phyloP scores from a whole-genome alignment of 129 eudicot genomes.

The Lonicera japonica region DNA sequence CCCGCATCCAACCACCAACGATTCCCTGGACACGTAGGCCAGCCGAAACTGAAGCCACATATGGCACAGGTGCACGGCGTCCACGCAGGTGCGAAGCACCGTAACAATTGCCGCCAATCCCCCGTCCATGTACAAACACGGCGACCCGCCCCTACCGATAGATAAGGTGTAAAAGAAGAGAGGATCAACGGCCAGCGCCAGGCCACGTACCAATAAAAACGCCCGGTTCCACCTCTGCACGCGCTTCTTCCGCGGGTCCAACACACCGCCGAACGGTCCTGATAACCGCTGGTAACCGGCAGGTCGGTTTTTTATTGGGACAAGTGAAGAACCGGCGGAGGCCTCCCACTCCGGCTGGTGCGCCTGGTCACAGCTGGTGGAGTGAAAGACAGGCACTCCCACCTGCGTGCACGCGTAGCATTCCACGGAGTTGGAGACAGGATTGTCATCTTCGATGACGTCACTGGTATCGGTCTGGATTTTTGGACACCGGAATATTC shows the following conservation, averaged over 20 bases:
- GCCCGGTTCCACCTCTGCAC: slow-evolving; percentile 79
- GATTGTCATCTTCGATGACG: slow-evolving; percentile 29
- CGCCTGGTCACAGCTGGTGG: slow-evolving; percentile 90
- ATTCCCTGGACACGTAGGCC: slow-evolving; percentile 96
- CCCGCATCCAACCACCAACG: slow-evolving; percentile 91
- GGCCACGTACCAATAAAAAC: slow-evolving; percentile 66
- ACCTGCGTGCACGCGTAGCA: slow-evolving; percentile 93
- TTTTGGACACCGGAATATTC: slow-evolving; percentile 28
- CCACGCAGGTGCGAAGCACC: slow-evolving; percentile 65
- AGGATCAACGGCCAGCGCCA: slow-evolving; percentile 93
- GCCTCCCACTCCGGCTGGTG: slow-evolving; percentile 90
- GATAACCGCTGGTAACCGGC: neutral
- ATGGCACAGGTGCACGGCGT: slow-evolving; percentile 63
- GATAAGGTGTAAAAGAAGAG: slow-evolving; percentile 84
- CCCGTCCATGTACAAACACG: slow-evolving; percentile 82
- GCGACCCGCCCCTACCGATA: slow-evolving; percentile 66
- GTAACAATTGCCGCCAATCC: slow-evolving; percentile 74
- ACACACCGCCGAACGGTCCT: slow-evolving; percentile 26
- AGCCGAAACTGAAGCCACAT: slow-evolving; percentile 84
- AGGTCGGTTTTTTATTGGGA: slow-evolving; percentile 41
- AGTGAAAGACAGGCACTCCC: slow-evolving; percentile 93
- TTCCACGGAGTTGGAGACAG: slow-evolving; percentile 38
- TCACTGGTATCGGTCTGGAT: slow-evolving; percentile 24
- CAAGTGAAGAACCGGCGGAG: slow-evolving; percentile 77
- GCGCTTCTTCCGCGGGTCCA: slow-evolving; percentile 76